Evolutionary conservation across 2,329 filamentous ascomycete genomes (phyloP), one percentile per base, ranked within the genome.

Genomic region (Calonectria crousiana): DNA sequence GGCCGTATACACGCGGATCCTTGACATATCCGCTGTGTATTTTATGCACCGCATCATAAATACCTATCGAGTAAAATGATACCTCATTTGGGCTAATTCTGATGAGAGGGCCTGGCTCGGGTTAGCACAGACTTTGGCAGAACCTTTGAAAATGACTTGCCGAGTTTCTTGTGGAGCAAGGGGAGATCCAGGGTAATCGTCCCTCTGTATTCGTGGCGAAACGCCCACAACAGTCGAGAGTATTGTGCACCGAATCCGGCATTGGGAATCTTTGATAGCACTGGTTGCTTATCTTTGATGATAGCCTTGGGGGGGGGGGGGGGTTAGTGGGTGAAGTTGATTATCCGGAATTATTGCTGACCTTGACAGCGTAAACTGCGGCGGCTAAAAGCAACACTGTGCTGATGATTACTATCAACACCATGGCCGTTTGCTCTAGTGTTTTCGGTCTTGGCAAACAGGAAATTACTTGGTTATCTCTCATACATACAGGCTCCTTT

Each of bases 1-100:
- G 75, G 6, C 80, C 80, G 71, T 82, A 82, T 0, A 76, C 77
- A 5, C 79, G 69, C 0, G 81, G 79, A 8, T 82, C 81, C 53
- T 82, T 82, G 1, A 68, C 65, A 16, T 78, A 82, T 20, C 71
- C 76, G 30, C 80, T 79, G 0, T 77, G 75, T 8, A 79, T 77
- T 26, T 78, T 82, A n/a, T 81, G 78, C 1, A 82, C 71, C 0
- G 65, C 71, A 18, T 81, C 77, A 20, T 82, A 81, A 13, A 78
- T 67, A 0, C 81, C 79, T 20, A 78, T 69, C 0, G 79, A 82
- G 23, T 81, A 82, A 41, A 81, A 82, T 0, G 79, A 81, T 1
- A 82, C 67, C 38, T 82, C 79, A 18, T 75, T 77, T 3, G 80
- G 75, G 6, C 77, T 73, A 53, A 81, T 79, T 16, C 74, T 76